These are phyloP conservation scores for Suillus plorans DNA, from an alignment of 768 basidiomycete species.

Conservation along the genomic window DNA sequence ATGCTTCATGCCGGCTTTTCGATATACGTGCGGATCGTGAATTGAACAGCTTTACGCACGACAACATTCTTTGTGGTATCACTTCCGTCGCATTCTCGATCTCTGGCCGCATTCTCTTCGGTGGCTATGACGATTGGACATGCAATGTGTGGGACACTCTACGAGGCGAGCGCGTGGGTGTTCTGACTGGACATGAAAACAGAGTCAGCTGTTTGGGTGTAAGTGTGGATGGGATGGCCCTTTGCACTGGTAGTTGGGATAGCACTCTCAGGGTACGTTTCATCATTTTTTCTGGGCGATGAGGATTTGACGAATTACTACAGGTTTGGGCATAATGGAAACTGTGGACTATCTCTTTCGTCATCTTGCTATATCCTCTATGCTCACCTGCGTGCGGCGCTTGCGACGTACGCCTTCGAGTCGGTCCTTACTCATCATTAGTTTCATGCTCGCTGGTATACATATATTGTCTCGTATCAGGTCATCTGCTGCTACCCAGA, in stretches of 20 bases:
- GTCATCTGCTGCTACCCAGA: conserved; percentile 30
- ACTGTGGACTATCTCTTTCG: conserved; percentile 20
- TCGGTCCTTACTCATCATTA: conserved; percentile 58
- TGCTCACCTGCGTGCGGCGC: conserved; percentile 51
- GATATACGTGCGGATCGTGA: conserved; percentile 98
- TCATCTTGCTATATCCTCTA: conserved; percentile 37
- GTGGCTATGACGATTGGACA: conserved; percentile 99
- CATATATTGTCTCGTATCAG: conserved; percentile 35
- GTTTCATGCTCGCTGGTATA: conserved; percentile 37
- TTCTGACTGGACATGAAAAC: conserved; percentile 97
- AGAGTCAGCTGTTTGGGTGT: conserved; percentile 96
- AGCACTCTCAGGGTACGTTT: conserved; percentile 85
- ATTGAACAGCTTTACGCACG: conserved; percentile 94
- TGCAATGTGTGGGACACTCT: conserved; percentile 99
- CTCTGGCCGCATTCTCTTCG: conserved; percentile 95
- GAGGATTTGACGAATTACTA: conserved; percentile 13
- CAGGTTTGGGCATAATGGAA: conserved; percentile 83
- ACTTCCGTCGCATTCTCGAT: conserved; percentile 99
- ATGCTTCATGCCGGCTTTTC: conserved; percentile 97
- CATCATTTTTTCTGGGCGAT: conserved; percentile 6
- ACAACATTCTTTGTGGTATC: conserved; percentile 98
- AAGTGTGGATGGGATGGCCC: conserved; percentile 94
- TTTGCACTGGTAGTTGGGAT: conserved; percentile 99
- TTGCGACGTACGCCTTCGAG: conserved; percentile 51
- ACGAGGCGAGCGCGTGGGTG: conserved; percentile 97